Percentiles rank a stretch among this genome's conserved stretches.
Conservation (phyloP, 352 stramenopile species). For the Aphanomyces euteiches region DNA sequence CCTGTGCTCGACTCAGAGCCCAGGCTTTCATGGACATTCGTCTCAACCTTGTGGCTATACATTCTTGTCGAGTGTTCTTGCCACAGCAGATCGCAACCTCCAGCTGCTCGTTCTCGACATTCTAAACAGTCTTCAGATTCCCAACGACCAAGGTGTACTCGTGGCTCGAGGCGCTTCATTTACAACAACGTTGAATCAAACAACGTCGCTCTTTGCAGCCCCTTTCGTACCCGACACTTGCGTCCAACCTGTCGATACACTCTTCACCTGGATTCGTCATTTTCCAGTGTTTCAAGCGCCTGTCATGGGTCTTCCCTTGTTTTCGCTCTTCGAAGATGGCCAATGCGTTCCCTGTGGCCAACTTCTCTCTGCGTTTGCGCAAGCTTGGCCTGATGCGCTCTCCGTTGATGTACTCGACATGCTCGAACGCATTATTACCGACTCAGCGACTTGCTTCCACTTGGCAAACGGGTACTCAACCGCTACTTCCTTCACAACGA, state of each 20-base stretch:
- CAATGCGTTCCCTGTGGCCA: background rate
- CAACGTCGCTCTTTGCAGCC: background rate
- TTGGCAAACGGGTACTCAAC: conserved; percentile 5
- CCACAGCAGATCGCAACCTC: background rate
- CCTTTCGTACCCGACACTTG: background rate
- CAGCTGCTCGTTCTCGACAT: background rate
- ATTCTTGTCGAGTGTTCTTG: background rate
- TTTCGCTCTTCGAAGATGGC: background rate
- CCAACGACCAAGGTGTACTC: conserved; percentile 12
- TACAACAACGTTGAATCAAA: background rate
- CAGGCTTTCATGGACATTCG: background rate
- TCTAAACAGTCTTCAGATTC: background rate
- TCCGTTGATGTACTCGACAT: background rate
- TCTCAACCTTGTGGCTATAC: background rate
- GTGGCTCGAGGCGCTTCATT: background rate
- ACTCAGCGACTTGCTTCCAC: background rate
- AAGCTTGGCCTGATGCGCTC: background rate
- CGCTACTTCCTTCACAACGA: background rate
- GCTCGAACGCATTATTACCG: background rate
- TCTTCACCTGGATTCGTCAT: background rate
- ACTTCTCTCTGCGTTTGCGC: background rate
- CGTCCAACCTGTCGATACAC: background rate
- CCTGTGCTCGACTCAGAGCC: background rate
- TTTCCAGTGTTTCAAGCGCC: background rate
- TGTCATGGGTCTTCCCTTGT: background rate